Percentiles rank a stretch among this genome's conserved stretches.
Conservation (phyloP, 352 stramenopile genomes). For the Pythium sp. region DNA sequence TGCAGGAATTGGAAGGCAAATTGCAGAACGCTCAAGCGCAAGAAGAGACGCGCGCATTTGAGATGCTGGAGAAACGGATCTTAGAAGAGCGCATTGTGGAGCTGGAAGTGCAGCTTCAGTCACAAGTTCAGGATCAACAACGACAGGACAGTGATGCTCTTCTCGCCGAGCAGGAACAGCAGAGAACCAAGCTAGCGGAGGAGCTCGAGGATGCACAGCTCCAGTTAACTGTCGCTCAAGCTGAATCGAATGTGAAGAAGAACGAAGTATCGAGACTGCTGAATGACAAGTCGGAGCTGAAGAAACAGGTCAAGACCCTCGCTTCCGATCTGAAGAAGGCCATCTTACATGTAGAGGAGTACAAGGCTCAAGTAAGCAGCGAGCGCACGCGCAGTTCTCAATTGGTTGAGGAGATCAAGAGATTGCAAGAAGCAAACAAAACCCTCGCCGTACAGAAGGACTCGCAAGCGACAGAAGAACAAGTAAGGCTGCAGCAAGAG, state of each 20-base stretch:
- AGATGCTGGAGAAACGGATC: conserved; percentile 21
- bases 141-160: conserved; percentile 8
- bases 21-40: conserved; percentile 18
- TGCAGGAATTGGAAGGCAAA: conserved; percentile 31
- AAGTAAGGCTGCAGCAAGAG: conserved; percentile 25
- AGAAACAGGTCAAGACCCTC: conserved; percentile 21
- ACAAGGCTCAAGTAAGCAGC: neutral
- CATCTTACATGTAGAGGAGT: neutral
- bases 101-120: conserved; percentile 30
- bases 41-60: conserved; percentile 22
- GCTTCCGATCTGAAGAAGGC: conserved; percentile 1
- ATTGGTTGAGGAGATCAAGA: neutral
- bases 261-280: conserved; percentile 28
- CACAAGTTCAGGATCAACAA: conserved; percentile 8
- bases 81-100: conserved; percentile 26
- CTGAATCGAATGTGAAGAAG: conserved; percentile 29
- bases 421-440: neutral
- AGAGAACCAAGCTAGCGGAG: conserved; percentile 13
- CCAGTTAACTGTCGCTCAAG: conserved; percentile 13
- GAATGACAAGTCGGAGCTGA: conserved; percentile 34
- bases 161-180: conserved; percentile 9
- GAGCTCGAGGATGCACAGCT: conserved; percentile 11
- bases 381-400: neutral
- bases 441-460: neutral
- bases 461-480: conserved; percentile 7